Base-by-base conservation (phyloP, 2,329 filamentous ascomycete species). In the Metarhizium humberi region DNA sequence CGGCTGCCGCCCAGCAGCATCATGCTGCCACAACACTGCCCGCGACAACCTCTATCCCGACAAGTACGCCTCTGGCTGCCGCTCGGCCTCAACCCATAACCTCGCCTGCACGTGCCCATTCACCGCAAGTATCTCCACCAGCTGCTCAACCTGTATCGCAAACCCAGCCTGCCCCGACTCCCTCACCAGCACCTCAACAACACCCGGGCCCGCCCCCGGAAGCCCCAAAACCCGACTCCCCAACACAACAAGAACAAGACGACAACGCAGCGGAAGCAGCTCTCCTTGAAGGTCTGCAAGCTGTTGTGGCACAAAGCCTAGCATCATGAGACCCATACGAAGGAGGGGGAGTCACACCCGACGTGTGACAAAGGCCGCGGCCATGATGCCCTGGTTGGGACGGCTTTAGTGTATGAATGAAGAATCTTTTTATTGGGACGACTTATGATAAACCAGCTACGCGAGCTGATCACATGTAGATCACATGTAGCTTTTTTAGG, bases 241-340 rank as follows among this genome's bases (percentile, higher is more conserved):
- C 57, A 20, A 56, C 58, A 25, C 58, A 63, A 25, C 47, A 56
- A 4, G 52, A 56, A 18, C 58, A 63, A 32, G 59, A 71, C 53
- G 68, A 70, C 54, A 67, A 70, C 42, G 68, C 64, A 25, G 66
- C 67, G 14, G 69, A 71, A 53, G 68, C 64, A 20, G 67, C 68
- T 25, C 59, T 71, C 16, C 54, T 71, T 6, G 66, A 71, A 55
- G 67, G 68, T 5, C 63, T 71, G 1, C 69, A 71, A 52, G 68
- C 67, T 8, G 69, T 64, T 7, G 65, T 71, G 45, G 68, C 69
- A 52, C 61, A 63, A 42, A 61, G 58, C 6, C 40, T 62, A 20
- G 55, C 58, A 43, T 64, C 59, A 57, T 58, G 43, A 47, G 30
- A 25, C 45, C 18, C 18, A 16, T 30, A 32, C 34, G 16, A 34